Evolutionary conservation across 2,329 filamentous ascomycete genomes (phyloP).

Genomic region (Parastagonospora nodorum): DNA sequence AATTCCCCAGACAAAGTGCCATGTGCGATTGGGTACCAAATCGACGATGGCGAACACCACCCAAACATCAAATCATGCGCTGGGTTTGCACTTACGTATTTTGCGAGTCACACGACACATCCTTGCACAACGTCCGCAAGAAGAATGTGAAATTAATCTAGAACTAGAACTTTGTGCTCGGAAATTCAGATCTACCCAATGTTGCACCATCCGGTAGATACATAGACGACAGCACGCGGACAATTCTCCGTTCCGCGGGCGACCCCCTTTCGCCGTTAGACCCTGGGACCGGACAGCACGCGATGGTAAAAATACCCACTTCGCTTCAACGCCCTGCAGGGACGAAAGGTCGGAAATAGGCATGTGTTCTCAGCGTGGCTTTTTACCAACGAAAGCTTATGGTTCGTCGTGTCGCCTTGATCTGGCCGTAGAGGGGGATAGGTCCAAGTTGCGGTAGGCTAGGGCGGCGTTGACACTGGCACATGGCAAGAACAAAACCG

Average conservation of each 20-base stretch:
- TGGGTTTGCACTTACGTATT: conserved; percentile 1
- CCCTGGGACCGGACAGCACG: conserved; percentile 1
- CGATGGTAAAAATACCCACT: conserved; percentile 3
- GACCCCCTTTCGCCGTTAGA: not conserved
- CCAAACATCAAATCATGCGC: not conserved
- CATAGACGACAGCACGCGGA: not conserved
- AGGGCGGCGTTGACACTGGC: not conserved
- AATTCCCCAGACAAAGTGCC: no score
- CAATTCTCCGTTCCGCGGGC: not conserved
- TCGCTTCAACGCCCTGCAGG: not conserved
- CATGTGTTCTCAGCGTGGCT: not conserved
- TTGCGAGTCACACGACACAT: not conserved
- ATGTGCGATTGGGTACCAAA: not conserved
- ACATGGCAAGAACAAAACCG: not conserved
- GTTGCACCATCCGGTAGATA: not conserved
- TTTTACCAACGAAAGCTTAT: not conserved
- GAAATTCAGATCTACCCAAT: conserved; percentile 3
- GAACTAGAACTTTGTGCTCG: no score
- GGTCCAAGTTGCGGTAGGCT: no score
- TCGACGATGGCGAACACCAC: not conserved
- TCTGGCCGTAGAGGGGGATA: no score
- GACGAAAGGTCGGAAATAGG: not conserved
- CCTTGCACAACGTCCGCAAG: no score
- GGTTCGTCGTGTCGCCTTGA: not conserved
- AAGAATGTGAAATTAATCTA: no score